These are phyloP conservation scores for Teunomyces aglyptinius DNA, from an alignment of 805 yeast genomes.

Conservation along the genomic window DNA sequence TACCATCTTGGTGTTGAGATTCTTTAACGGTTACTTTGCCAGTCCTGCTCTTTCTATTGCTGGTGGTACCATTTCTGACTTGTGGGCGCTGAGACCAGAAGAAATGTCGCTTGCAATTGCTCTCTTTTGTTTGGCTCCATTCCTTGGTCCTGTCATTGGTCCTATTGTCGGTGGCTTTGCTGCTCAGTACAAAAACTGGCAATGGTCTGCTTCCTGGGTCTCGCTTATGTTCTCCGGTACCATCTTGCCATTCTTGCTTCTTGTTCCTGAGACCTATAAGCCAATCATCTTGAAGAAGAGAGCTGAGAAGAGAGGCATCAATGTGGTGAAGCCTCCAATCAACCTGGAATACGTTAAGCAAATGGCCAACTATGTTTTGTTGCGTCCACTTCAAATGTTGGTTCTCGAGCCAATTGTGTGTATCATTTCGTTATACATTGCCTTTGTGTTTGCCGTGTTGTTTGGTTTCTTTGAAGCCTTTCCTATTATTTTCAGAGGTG, in stretches of 20 bases:
- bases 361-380: slow-evolving; percentile 49
- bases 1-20: slow-evolving; percentile 63
- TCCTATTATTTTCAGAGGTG: slow-evolving; percentile 70
- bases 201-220: slow-evolving; percentile 69
- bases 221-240: slow-evolving; percentile 66
- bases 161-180: slow-evolving; percentile 76
- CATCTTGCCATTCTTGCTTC: slow-evolving; percentile 47
- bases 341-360: slow-evolving; percentile 37
- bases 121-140: slow-evolving; percentile 74
- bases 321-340: slow-evolving; percentile 35
- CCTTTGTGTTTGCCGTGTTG: slow-evolving; percentile 73
- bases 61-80: slow-evolving; percentile 79
- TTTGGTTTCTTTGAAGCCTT: slow-evolving; percentile 80
- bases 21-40: slow-evolving; percentile 72
- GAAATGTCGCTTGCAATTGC: slow-evolving; percentile 74
- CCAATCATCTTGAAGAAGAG: slow-evolving; percentile 60
- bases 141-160: slow-evolving; percentile 76
- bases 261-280: slow-evolving; percentile 74
- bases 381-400: slow-evolving; percentile 68
- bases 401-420: slow-evolving; percentile 72
- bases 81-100: slow-evolving; percentile 56
- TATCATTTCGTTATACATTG: slow-evolving; percentile 65
- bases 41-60: slow-evolving; percentile 83
- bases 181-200: slow-evolving; percentile 62
- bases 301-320: slow-evolving; percentile 59